These are phyloP conservation scores for Citrus medica DNA, from an alignment of 345 rosid genomes.

Conservation along the genomic window DNA sequence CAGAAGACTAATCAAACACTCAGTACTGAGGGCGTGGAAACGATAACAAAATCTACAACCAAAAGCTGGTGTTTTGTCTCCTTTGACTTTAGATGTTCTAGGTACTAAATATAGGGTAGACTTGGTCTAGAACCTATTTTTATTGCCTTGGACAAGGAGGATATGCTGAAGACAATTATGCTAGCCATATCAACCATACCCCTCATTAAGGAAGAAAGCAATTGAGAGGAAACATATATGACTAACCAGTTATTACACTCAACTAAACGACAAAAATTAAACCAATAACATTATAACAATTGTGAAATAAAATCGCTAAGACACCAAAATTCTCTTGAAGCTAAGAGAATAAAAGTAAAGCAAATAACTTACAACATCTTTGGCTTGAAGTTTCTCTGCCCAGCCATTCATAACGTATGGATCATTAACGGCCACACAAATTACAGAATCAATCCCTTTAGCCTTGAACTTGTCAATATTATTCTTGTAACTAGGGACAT, in stretches of 20 bases:
- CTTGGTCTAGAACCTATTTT: not conserved
- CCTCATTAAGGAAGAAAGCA: not conserved
- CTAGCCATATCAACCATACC: not conserved
- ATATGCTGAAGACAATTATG: not conserved
- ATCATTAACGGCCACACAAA: slow-evolving; percentile 87
- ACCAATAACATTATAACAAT: not conserved
- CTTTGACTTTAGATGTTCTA: not conserved
- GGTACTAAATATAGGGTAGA: not conserved
- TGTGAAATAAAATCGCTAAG: not conserved
- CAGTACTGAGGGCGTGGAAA: too few relatives aligned
- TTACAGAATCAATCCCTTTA: slow-evolving; percentile 81
- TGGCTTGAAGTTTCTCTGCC: slow-evolving; percentile 75
- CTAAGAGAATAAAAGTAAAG: not conserved
- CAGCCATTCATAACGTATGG: slow-evolving; percentile 73
- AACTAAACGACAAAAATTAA: not conserved
- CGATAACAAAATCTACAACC: not conserved
- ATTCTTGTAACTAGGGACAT: slow-evolving; percentile 89
- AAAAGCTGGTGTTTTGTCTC: not conserved
- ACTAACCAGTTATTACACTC: not conserved
- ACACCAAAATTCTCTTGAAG: not conserved
- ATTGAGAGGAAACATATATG: not conserved
- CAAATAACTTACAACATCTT: slow-evolving; percentile 61
- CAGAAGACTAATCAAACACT: not conserved
- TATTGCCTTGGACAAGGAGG: not conserved
- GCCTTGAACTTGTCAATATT: slow-evolving; percentile 75